phyloP scores from a whole-genome alignment of 2,329 filamentous ascomycete genomes.

The Davidsoniella australis region DNA sequence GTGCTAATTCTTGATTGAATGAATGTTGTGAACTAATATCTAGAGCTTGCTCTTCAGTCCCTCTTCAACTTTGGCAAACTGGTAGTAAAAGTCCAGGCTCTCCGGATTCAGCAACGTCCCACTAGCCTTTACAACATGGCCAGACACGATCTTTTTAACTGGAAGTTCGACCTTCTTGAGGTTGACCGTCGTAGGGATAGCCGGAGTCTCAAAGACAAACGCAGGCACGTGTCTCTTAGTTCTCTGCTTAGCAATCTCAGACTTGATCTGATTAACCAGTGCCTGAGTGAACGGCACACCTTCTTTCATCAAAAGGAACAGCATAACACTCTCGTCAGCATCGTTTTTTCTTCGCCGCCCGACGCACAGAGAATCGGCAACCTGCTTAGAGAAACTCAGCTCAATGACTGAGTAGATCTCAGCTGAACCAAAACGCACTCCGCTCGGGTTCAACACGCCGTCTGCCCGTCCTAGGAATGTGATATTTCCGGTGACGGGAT shows the following conservation, averaged over 20 bases:
- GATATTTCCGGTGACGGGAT: slow-evolving; percentile 49
- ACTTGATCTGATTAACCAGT: slow-evolving; percentile 43
- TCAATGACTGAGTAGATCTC: slow-evolving; percentile 67
- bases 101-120: slow-evolving; percentile 63
- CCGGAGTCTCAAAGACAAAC: slow-evolving; percentile 63
- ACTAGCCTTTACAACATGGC: slow-evolving; percentile 54
- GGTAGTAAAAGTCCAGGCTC: slow-evolving; percentile 56
- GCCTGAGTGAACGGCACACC: slow-evolving; percentile 35
- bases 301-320: slow-evolving; percentile 39
- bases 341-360: slow-evolving; percentile 51
- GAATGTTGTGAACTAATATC: too few species aligned
- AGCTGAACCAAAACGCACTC: slow-evolving; percentile 61
- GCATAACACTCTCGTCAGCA: slow-evolving; percentile 34
- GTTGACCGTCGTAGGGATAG: slow-evolving; percentile 71
- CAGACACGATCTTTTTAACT: slow-evolving; percentile 70
- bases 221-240: slow-evolving; percentile 61
- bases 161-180: slow-evolving; percentile 73
- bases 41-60: neutral
- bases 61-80: slow-evolving; percentile 35
- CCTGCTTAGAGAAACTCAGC: slow-evolving; percentile 39
- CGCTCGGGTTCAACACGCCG: slow-evolving; percentile 64
- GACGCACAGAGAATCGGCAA: slow-evolving; percentile 63
- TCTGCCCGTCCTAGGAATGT: slow-evolving; percentile 56
- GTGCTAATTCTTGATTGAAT: neutral
- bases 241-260: slow-evolving; percentile 46